Evolutionary conservation across 1,139 yeast species (phyloP), one percentile per base, ranked within the genome.

Genomic region (Saccharomyces hybrid): DNA sequence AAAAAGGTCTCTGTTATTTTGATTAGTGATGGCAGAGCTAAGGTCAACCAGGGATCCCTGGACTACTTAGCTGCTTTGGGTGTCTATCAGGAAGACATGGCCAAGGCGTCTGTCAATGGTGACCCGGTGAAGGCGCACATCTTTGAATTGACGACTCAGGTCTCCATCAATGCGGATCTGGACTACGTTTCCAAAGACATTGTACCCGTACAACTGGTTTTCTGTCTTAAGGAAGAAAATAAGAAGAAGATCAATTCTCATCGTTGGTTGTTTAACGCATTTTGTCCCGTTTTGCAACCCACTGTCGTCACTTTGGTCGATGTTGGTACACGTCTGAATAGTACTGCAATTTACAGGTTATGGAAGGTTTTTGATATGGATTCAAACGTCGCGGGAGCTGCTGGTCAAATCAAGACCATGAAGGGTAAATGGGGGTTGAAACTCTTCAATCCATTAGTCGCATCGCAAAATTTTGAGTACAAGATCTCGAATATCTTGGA

Each of bases 351-450:
- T 41, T 93, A 93, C 67, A 93, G 90, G 63, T 75, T 93, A 59
- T 93, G 99, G 99, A 93, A 93, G 71, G 96, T 96, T 0, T 93
- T 93, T 69, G 98, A 93, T 69, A 80, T 85, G 63, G 97, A 93
- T 69, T 89, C 97, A 1, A 90, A 91, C 65, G 96, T 91, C 54
- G 99, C 97, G 0, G 99, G 98, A 61, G 98, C 96, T 0, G 97
- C 97, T 16, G 99, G 99, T 58, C 97, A 93, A 71, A 90, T 93
- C 66, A 87, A 86, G 60, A 90, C 97, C 1, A 86, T 91, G 88
- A 88, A 87, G 63, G 98, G 98, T 48, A 86, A 83, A 66, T 86
- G 84, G 16, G 88, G 97, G 80, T 67, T 75, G 27, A 88, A 89
- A 59, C 75, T 93, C 60, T 72, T 88, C 31, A 93, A 91, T 68